phyloP scores from a whole-genome alignment of 768 basidiomycete species.

The Rhizopogon vinicolor region DNA sequence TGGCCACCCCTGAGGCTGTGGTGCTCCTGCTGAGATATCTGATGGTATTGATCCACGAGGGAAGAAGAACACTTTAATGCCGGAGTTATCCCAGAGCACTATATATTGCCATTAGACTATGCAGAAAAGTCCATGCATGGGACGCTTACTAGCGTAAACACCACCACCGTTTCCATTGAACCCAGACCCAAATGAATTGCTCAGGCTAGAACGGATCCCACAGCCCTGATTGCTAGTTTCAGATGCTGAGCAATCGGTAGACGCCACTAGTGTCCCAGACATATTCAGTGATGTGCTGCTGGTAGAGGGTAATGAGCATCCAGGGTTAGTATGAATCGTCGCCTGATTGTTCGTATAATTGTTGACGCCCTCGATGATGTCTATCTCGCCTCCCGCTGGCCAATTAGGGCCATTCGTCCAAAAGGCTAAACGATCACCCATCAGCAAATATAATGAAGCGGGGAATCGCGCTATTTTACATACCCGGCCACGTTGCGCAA shows the following conservation, averaged over 20 bases:
- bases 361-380: constrained; percentile 81
- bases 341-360: constrained; percentile 79
- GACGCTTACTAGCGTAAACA: constrained; percentile 78
- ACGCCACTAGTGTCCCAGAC: constrained; percentile 60
- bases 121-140: constrained; percentile 2
- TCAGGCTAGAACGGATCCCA: constrained; percentile 59
- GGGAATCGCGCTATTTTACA: background rate
- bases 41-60: constrained; percentile 64
- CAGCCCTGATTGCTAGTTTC: constrained; percentile 79
- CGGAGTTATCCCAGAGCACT: constrained; percentile 76
- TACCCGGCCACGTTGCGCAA: constrained; percentile 80
- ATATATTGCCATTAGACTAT: constrained; percentile 12
- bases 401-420: constrained; percentile 48
- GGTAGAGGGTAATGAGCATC: constrained; percentile 57
- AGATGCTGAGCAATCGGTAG: constrained; percentile 66
- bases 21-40: constrained; percentile 72
- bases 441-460: background rate
- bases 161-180: constrained; percentile 88
- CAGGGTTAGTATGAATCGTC: constrained; percentile 73
- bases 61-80: constrained; percentile 83
- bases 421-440: constrained; percentile 28
- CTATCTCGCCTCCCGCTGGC: constrained; percentile 64
- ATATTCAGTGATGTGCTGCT: constrained; percentile 46
- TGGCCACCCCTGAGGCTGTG: constrained; percentile 76
- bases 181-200: constrained; percentile 71